Percentiles rank a stretch among this genome's conserved stretches.
Evolutionary conservation across 2,329 filamentous ascomycete species (phyloP).

Genomic region (Fusarium sp.): DNA sequence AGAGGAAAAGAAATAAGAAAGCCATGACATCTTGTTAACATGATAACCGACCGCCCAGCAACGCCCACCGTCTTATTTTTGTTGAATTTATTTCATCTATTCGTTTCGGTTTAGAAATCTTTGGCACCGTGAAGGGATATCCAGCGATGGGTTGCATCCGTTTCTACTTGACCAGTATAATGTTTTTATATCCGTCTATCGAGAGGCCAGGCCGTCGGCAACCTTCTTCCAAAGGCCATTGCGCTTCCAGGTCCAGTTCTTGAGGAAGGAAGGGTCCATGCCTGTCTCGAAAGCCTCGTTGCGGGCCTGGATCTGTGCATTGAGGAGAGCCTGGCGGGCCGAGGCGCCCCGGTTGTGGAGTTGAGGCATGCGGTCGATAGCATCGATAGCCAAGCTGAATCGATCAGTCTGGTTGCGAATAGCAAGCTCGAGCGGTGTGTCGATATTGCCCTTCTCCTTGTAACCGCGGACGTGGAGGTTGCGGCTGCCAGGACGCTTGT

Average conservation of each 20-base stretch:
- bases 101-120: slow-evolving; percentile 23
- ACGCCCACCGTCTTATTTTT: slow-evolving; percentile 37
- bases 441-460: slow-evolving; percentile 86
- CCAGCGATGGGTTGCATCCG: slow-evolving; percentile 4
- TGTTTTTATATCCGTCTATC: slow-evolving; percentile 31
- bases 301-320: slow-evolving; percentile 72
- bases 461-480: slow-evolving; percentile 83
- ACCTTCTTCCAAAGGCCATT: slow-evolving; percentile 54
- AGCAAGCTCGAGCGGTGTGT: slow-evolving; percentile 82
- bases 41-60: slow-evolving; percentile 23
- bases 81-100: slow-evolving; percentile 29
- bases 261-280: slow-evolving; percentile 74
- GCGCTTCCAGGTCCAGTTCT: slow-evolving; percentile 74
- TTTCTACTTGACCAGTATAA: slow-evolving; percentile 8
- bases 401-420: slow-evolving; percentile 83
- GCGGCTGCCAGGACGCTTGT: slow-evolving; percentile 75
- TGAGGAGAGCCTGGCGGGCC: slow-evolving; percentile 72
- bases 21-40: slow-evolving; percentile 31
- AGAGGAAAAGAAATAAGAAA: slow-evolving; percentile 29
- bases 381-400: slow-evolving; percentile 81
- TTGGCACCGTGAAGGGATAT: neutral
- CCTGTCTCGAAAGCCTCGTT: slow-evolving; percentile 77
- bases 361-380: slow-evolving; percentile 74
- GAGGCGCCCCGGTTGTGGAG: slow-evolving; percentile 73
- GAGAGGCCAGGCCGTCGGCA: slow-evolving; percentile 38